phyloP scores from a whole-genome alignment of 2,329 filamentous ascomycete species.

The Byssochlamys sp. region DNA sequence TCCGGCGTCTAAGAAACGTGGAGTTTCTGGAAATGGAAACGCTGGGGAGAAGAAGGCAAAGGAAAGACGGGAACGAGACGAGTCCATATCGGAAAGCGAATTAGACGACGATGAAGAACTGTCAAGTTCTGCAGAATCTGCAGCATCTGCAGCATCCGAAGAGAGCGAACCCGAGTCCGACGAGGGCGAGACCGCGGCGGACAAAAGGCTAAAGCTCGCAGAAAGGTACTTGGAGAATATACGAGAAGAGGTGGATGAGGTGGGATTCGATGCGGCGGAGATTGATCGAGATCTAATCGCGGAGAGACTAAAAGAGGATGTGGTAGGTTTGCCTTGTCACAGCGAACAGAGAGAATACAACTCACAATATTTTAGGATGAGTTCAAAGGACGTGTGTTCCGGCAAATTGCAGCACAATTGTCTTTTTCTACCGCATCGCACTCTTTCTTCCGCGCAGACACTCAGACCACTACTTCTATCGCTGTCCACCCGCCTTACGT shows the following conservation, averaged over 20 bases:
- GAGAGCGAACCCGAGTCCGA: conserved; percentile 61
- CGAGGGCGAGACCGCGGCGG: conserved; percentile 72
- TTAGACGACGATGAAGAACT: conserved; percentile 55
- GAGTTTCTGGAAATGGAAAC: conserved; percentile 26
- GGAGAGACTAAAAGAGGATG: conserved; percentile 80
- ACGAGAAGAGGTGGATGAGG: conserved; percentile 68
- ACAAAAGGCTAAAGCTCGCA: conserved; percentile 74
- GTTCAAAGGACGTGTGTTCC: conserved; percentile 79
- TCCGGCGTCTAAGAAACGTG: conserved; percentile 38
- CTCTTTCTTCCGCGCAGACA: conserved; percentile 69
- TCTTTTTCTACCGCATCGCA: conserved; percentile 59
- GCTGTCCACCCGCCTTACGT: conserved; percentile 69
- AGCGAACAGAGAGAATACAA: neutral
- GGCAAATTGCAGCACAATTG: conserved; percentile 64
- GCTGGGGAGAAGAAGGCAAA: conserved; percentile 30
- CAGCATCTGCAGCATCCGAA: conserved; percentile 13
- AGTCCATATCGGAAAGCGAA: conserved; percentile 82
- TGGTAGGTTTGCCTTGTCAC: conserved; percentile 38
- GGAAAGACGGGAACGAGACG: conserved; percentile 48
- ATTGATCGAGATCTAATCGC: conserved; percentile 89
- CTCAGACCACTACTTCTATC: conserved; percentile 66
- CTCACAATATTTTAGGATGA: conserved; percentile 49
- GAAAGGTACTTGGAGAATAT: conserved; percentile 90
- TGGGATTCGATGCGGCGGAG: conserved; percentile 85
- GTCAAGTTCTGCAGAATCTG: conserved; percentile 37